Percentiles rank a stretch among this genome's conserved stretches.
Conservation (phyloP, 2,329 filamentous ascomycete species). For the Helminthosporium solani region DNA sequence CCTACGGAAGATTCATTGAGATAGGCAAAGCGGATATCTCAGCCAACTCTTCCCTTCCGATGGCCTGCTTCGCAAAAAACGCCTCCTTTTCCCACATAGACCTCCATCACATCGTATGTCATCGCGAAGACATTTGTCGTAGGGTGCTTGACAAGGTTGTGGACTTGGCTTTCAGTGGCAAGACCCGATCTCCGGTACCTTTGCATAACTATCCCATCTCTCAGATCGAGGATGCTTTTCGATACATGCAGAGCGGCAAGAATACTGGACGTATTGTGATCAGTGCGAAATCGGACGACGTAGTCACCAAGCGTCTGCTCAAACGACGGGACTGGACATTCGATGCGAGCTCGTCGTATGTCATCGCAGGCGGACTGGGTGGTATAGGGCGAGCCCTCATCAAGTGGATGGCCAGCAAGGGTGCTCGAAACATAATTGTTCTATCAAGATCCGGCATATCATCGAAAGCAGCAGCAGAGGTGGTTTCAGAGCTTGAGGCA, state of each 20-base stretch:
- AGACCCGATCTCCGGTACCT: too few species aligned
- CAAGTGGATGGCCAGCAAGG: constrained; percentile 19
- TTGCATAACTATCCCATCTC: too few species aligned
- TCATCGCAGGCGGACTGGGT: constrained; percentile 26
- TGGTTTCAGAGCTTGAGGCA: constrained; percentile 10
- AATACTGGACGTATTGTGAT: constrained; percentile 8
- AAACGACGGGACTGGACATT: constrained; percentile 12
- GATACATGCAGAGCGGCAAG: constrained; percentile 12
- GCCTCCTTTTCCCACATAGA: constrained; percentile 4
- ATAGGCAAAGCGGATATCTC: constrained; percentile 14
- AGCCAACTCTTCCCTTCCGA: constrained; percentile 7
- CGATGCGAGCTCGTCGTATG: constrained; percentile 18
- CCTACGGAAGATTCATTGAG: constrained; percentile 15
- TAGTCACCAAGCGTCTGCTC: constrained; percentile 1
- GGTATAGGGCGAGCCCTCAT: constrained; percentile 25
- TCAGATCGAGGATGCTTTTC: constrained; percentile 14
- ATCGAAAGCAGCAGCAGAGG: neutral
- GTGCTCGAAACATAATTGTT: constrained; percentile 23
- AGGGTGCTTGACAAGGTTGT: too few species aligned
- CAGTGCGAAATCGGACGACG: constrained; percentile 8
- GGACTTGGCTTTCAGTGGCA: too few species aligned
- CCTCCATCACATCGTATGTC: neutral
- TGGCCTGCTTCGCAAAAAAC: constrained; percentile 11
- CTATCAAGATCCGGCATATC: constrained; percentile 12
- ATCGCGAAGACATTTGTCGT: too few species aligned